Conservation (phyloP, 805 yeast species). For the Ogataea nonfermentans region DNA sequence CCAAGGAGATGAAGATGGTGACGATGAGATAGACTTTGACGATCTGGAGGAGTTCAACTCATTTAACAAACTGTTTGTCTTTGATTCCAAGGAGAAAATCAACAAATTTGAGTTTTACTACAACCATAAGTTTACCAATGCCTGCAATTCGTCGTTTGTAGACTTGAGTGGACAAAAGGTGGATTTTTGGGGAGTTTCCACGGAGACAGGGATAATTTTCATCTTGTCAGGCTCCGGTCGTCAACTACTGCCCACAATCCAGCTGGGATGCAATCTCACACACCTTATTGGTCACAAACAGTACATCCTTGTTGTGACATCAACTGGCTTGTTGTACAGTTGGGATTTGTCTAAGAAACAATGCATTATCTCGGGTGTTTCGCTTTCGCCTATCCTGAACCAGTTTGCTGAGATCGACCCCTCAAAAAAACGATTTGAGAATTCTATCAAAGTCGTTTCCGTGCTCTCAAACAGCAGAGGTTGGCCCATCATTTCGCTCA, state of each 20-base stretch:
- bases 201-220: constrained; percentile 57
- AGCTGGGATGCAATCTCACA: constrained; percentile 48
- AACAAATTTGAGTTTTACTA: constrained; percentile 40
- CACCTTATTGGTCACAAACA: constrained; percentile 36
- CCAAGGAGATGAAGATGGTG: constrained; percentile 31
- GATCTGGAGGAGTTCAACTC: constrained; percentile 38
- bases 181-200: constrained; percentile 54
- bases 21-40: constrained; percentile 26
- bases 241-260: constrained; percentile 45
- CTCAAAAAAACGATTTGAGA: constrained; percentile 25
- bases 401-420: constrained; percentile 27
- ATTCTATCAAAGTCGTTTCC: constrained; percentile 20
- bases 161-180: constrained; percentile 44
- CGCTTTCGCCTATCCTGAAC: constrained; percentile 55
- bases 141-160: constrained; percentile 27
- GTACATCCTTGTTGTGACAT: constrained; percentile 45
- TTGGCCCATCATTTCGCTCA: constrained; percentile 41
- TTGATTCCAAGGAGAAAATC: constrained; percentile 24
- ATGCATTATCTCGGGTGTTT: constrained; percentile 41
- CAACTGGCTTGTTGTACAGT: constrained; percentile 46
- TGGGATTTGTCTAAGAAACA: constrained; percentile 45
- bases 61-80: constrained; percentile 22
- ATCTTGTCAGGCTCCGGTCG: constrained; percentile 46
- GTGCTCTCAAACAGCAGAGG: constrained; percentile 36
- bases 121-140: constrained; percentile 40